Conservation (phyloP, 2,329 filamentous ascomycete genomes). For the Fusarium nurragi region DNA sequence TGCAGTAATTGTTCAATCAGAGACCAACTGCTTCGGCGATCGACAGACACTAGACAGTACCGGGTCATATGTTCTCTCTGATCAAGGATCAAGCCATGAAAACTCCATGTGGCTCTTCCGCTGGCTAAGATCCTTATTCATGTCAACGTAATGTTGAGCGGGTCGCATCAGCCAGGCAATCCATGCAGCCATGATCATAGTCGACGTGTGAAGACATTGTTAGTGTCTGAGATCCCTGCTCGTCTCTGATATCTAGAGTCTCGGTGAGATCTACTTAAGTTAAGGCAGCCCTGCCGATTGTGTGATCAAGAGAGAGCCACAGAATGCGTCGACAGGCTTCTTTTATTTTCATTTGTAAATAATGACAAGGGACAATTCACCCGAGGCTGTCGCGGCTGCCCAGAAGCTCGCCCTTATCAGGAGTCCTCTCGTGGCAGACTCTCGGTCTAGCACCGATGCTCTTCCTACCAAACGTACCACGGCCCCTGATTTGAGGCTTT, state of each 20-base stretch:
- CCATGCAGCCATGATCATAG: background rate
- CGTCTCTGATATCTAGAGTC: background rate
- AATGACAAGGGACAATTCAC: slow-evolving; percentile 30
- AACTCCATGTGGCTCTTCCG: background rate
- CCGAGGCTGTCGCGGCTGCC: slow-evolving; percentile 5
- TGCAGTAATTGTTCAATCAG: background rate
- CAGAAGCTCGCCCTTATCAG: slow-evolving; percentile 48
- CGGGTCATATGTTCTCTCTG: background rate
- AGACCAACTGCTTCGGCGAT: background rate
- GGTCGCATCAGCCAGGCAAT: background rate
- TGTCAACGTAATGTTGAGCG: background rate
- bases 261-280: background rate
- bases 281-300: background rate
- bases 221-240: background rate
- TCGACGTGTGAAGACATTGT: background rate
- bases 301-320: background rate
- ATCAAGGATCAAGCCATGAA: slow-evolving; percentile 7
- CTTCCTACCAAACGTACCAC: background rate
- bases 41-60: background rate
- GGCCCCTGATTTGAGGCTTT: slow-evolving; percentile 36
- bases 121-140: background rate
- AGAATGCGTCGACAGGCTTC: background rate
- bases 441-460: slow-evolving; percentile 24
- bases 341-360: background rate
- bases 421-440: slow-evolving; percentile 42